A percentile compares a stretch with the other conserved stretches of the same genome.
Evolutionary conservation across 163 green algal genomes (phyloP).

Genomic region (Scenedesmus sp.): DNA sequence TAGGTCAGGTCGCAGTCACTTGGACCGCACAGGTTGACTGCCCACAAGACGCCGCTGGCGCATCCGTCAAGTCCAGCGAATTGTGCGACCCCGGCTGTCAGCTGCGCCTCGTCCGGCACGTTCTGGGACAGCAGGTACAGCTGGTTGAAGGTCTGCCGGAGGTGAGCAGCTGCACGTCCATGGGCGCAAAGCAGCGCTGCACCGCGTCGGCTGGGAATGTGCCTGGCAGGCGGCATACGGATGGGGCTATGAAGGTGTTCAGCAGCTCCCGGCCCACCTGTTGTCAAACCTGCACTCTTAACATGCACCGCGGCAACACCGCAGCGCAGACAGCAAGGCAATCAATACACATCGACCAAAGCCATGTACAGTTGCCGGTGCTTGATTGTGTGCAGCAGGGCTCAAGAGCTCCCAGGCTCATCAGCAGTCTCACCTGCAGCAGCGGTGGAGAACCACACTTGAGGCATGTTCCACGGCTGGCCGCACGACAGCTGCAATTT

Average conservation of each 20-base stretch:
- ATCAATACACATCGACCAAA: no score
- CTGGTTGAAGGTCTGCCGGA: no score
- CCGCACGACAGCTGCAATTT: no score
- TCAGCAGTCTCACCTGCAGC: no score
- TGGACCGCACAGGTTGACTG: not conserved
- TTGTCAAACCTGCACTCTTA: conserved; percentile 37
- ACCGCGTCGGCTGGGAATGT: not conserved
- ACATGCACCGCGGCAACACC: no score
- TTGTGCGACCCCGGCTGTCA: not conserved
- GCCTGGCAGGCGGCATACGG: not conserved
- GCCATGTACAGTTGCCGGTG: no score
- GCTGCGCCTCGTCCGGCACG: not conserved
- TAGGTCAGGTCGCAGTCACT: not conserved
- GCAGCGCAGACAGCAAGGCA: no score
- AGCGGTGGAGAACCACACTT: no score
- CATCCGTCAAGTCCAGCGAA: not conserved
- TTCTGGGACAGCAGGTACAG: not conserved
- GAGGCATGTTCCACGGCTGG: no score
- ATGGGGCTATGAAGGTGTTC: not conserved
- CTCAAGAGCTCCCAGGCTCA: no score
- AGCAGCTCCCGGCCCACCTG: not conserved
- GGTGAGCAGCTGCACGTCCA: not conserved
- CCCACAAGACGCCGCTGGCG: not conserved
- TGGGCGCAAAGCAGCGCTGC: not conserved
- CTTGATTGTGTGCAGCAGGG: no score